Conservation (phyloP, 441 rosid species). For the Aleurites moluccanus region DNA sequence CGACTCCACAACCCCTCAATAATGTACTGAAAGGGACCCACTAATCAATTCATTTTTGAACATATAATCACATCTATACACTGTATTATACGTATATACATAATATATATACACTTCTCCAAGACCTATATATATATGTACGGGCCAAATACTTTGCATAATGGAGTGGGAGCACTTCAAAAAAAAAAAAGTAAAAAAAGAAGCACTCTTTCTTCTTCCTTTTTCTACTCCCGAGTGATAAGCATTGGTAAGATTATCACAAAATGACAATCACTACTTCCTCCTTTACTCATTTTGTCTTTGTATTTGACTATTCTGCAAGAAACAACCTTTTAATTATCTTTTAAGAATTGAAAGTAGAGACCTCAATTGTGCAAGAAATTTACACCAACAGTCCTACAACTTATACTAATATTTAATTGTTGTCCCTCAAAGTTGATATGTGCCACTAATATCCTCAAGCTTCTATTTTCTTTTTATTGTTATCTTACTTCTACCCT, state of each 20-base stretch:
- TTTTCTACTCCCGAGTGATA: background rate
- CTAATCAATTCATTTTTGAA: too few relatives aligned
- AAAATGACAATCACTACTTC: background rate
- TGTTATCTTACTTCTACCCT: too few relatives aligned
- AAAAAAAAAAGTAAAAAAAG: background rate
- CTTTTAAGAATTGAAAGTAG: too few relatives aligned
- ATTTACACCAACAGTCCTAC: too few relatives aligned
- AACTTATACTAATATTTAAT: too few relatives aligned
- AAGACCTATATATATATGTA: background rate
- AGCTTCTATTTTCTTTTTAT: too few relatives aligned
- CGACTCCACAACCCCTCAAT: background rate
- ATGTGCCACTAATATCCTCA: too few relatives aligned
- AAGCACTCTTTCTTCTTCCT: background rate
- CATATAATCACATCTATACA: background rate
- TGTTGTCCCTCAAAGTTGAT: too few relatives aligned
- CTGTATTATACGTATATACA: background rate
- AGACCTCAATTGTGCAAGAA: too few relatives aligned
- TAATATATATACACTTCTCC: background rate
- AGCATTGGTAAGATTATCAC: conserved; percentile 1
- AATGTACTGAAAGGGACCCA: background rate
- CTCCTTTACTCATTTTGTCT: conserved; percentile 15
- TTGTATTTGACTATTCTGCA: conserved; percentile 9
- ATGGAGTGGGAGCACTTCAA: background rate
- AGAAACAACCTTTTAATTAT: background rate
- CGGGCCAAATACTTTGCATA: background rate